Base-by-base conservation (phyloP, 139 green algal genomes). In the Zygnema cylindricum region DNA sequence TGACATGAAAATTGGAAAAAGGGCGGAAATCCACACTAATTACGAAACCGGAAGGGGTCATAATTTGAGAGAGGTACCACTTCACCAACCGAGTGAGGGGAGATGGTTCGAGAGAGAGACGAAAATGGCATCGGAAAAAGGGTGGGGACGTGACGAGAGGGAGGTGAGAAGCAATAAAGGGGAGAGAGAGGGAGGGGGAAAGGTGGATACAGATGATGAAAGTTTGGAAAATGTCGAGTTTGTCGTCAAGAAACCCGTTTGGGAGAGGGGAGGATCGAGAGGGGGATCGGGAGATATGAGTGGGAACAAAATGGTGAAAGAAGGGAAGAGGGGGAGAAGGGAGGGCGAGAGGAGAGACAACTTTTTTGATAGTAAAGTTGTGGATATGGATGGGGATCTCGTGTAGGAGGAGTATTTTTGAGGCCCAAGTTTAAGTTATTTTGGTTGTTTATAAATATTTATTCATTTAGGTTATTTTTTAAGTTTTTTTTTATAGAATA, bases 281-380 rank as follows among this genome's bases (percentile, higher is more conserved):
- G 16, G 49, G 7, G 7, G 49, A 16, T 25, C 7, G 7, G 7
- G 7, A 25, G 49, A 16, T 63, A 16, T 7, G 16, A 7, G 7
- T 7, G 7, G 16, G 7, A 16, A 16, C 16, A 7, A 7, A 16
- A 16, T 63, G 7, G 49, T 63, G 49, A 16, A 7, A 16, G 49
- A 63, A 63, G 16, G 7, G 7, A 63, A 63, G 49, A 63, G 49
- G 16, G 49, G 49, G 7, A n/a, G n/a, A n/a, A 63, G 49, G 49
- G 16, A 63, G 7, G 49, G 49, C 7, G 49, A 63, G 7, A 63
- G 49, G 7, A 25, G 7, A 25, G 49, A 16, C 7, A 63, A 63
- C 16, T 63, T 63, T 63, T 63, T 63, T 63, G 49, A 63, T 63
- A 63, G 49, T n/a, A n/a, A n/a, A n/a, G n/a, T n/a, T n/a, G n/a